Percentiles rank a stretch among this genome's conserved stretches.
phyloP scores from a whole-genome alignment of 2,329 filamentous ascomycete genomes.

The Metarhizium rileyi region DNA sequence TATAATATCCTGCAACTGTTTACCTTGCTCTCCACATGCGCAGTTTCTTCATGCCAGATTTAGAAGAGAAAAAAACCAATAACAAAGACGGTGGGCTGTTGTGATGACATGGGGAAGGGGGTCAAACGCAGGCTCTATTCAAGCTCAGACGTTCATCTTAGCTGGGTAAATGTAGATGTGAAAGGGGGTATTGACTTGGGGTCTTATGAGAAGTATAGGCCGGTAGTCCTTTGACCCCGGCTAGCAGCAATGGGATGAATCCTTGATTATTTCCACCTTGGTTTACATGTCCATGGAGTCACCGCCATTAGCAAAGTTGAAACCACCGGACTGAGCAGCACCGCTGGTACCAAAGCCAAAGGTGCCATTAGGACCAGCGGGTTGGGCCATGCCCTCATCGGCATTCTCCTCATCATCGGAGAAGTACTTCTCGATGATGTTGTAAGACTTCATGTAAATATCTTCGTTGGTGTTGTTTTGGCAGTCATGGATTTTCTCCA shows the following conservation, averaged over 20 bases:
- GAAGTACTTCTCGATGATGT: slow-evolving; percentile 99
- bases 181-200: slow-evolving; percentile 5
- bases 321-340: slow-evolving; percentile 61
- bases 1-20: slow-evolving; percentile 14
- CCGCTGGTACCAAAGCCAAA: slow-evolving; percentile 69
- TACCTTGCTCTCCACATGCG: slow-evolving; percentile 15
- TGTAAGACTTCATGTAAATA: slow-evolving; percentile 99
- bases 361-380: slow-evolving; percentile 57
- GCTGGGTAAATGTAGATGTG: slow-evolving; percentile 10
- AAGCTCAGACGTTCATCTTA: slow-evolving; percentile 13
- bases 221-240: background rate
- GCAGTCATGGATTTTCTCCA: slow-evolving; percentile 99
- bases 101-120: slow-evolving; percentile 21
- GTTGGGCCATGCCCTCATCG: slow-evolving; percentile 66
- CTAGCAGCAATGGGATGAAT: background rate
- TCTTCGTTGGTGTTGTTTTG: slow-evolving; percentile 99
- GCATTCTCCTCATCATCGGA: slow-evolving; percentile 95
- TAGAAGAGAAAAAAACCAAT: slow-evolving; percentile 2
- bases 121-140: slow-evolving; percentile 14
- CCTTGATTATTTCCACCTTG: background rate
- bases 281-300: slow-evolving; percentile 59
- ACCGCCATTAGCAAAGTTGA: slow-evolving; percentile 78
- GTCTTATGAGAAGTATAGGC: background rate
- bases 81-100: slow-evolving; percentile 21
- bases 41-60: slow-evolving; percentile 27